phyloP scores from a whole-genome alignment of 2,329 filamentous ascomycete species.

The Plectosphaerella sp. region DNA sequence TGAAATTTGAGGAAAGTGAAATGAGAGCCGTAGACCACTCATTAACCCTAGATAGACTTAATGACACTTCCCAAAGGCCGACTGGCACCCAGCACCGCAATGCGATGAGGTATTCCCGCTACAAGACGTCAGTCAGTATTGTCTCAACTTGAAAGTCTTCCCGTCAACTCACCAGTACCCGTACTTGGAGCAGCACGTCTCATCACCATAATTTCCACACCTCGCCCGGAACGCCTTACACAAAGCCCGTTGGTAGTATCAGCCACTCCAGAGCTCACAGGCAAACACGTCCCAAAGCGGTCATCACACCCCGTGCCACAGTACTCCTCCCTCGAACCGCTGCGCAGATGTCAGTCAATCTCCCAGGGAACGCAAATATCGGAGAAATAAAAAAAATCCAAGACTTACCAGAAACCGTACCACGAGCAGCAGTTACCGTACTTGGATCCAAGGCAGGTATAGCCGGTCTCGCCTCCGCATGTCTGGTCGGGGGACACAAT shows the following conservation, averaged over 20 bases:
- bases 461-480: slow-evolving; percentile 28
- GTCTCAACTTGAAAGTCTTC: background rate
- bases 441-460: slow-evolving; percentile 28
- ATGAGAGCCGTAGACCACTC: too few relatives aligned
- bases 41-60: slow-evolving; percentile 3
- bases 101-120: slow-evolving; percentile 22
- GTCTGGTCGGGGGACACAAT: slow-evolving; percentile 26
- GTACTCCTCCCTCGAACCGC: slow-evolving; percentile 24
- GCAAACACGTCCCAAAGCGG: slow-evolving; percentile 27
- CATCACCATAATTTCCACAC: slow-evolving; percentile 24
- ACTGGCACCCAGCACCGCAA: slow-evolving; percentile 28
- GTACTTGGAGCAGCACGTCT: slow-evolving; percentile 29
- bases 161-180: slow-evolving; percentile 27
- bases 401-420: slow-evolving; percentile 33
- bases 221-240: slow-evolving; percentile 21
- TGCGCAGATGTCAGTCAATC: slow-evolving; percentile 10
- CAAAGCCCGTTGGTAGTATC: slow-evolving; percentile 32
- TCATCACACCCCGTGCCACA: slow-evolving; percentile 33
- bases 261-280: slow-evolving; percentile 13
- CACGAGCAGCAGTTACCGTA: slow-evolving; percentile 35
- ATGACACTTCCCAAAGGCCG: slow-evolving; percentile 24
- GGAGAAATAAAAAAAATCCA: background rate
- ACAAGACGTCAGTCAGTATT: slow-evolving; percentile 8
- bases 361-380: background rate
- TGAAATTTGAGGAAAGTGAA: too few relatives aligned